phyloP scores from a whole-genome alignment of 345 rosid species.

The Stellera chamaejasme region DNA sequence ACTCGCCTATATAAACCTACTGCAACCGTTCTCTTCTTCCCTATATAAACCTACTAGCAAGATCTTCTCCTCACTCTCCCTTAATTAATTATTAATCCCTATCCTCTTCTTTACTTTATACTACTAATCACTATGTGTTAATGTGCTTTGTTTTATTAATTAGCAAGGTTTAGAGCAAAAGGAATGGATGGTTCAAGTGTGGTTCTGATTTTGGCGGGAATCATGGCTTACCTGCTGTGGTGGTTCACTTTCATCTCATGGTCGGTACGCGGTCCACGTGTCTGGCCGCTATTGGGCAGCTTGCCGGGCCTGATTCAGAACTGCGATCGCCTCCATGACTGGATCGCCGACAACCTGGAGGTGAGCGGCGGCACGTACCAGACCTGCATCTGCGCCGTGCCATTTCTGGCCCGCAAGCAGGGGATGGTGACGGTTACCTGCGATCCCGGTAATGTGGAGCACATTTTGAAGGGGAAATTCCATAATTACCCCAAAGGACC shows the following conservation, averaged over 20 bases:
- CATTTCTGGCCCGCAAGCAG: conserved; percentile 69
- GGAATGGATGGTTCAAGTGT: conserved; percentile 62
- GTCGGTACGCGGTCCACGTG: conserved; percentile 77
- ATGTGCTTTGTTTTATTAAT: no score
- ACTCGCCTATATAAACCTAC: no score
- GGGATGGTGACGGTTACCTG: conserved; percentile 98
- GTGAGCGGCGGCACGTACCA: conserved; percentile 97
- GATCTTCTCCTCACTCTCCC: no score
- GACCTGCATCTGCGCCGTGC: conserved; percentile 90
- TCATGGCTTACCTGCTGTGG: conserved; percentile 53
- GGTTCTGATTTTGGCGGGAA: conserved; percentile 49
- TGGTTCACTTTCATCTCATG: conserved; percentile 93
- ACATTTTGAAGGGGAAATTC: conserved; percentile 74
- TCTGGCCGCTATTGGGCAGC: conserved; percentile 87
- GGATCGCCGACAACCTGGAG: conserved; percentile 91
- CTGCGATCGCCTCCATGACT: conserved; percentile 86
- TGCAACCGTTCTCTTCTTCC: no score
- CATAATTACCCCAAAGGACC: conserved; percentile 97
- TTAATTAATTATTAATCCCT: no score
- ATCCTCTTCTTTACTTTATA: no score
- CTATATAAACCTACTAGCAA: no score
- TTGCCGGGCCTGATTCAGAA: conserved; percentile 89
- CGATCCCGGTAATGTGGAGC: conserved; percentile 85
- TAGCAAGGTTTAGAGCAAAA: no score
- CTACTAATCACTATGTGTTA: no score